Base-by-base conservation (phyloP, 2,329 filamentous ascomycete species). In the Diaporthe ilicicola region DNA sequence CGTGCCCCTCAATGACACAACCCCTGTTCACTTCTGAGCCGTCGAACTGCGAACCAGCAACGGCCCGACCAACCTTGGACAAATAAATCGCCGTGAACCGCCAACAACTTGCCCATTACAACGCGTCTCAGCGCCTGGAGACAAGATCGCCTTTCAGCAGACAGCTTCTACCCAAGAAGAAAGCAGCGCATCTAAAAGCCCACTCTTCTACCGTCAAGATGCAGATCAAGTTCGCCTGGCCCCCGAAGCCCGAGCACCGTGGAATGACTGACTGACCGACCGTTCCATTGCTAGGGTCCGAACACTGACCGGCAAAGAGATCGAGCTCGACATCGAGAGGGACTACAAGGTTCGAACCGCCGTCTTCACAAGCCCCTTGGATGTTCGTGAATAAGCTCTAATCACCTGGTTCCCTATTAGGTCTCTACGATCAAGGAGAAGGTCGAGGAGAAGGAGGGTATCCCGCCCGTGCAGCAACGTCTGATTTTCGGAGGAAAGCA, bases 401-500 rank as follows among this genome's bases (percentile, higher is more conserved):
- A 73, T 51, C 34, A 4, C 13, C 27, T 2, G n/a, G 29, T 54
- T 55, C 17, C 51, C 17, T n/a, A 5, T 73, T 75, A 97, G 94
- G 93, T 98, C 76, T 92, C 93, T 50, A 91, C 95, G 82, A 98
- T 99, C 88, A 99, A 99, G 88, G 96, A 98, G 84, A 95, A 95
- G 78, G 96, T 99, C 69, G 96, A 99, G 83, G 96, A 99, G 86
- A 98, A 98, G 85, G 96, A 98, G 81, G 96, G 96, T 70, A 99
- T 99, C 77, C 95, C 96, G 53, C 96, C 96, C 1, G 94, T 96
- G 22, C 96, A 99, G 84, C 96, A 99, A 84, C 92, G 96, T 71
- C 86, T 99, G 75, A 99, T 99, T 79, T 98, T 92, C 80, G 94
- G 95, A 67, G 96, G 96, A 78, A 99, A 99, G 87, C 96, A 99